Base-by-base conservation (phyloP, 768 basidiomycete species). In the Leccinum subtestaceum region DNA sequence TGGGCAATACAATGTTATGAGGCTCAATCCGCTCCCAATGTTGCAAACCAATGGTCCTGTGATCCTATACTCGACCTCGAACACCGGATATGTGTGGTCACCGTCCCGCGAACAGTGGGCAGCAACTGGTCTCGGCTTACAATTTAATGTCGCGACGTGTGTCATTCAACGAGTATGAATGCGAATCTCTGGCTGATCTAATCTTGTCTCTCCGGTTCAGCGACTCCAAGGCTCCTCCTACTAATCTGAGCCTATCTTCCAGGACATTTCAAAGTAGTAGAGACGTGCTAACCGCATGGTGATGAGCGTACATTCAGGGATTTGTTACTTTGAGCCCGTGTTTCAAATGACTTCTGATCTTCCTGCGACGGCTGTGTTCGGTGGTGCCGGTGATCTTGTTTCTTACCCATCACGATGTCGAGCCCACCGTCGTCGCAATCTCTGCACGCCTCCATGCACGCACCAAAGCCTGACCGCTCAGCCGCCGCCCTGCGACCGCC, bases 401-500 rank as follows among this genome's bases (percentile, higher is more conserved):
- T 57, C 51, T 52, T 45, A n/a, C 62, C n/a, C 57, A 62, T 45
- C 32, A 49, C 61, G 58, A 72, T 72, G 72, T 73, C 72, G 49
- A 71, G 71, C 53, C 71, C 71, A 40, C 67, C 75, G 49, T 60
- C 60, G 59, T 62, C 67, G 19, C 69, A 68, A 17, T 72, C 69
- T 25, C 19, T 74, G 40, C 66, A 74, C 12, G 60, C 73, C 11
- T 67, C 73, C 15, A 60, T 74, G 59, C 71, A 76, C 52, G 73
- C 66, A 2, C 70, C 76, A 49, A 78, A 76, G 62, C 69, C 76
- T 21, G 78, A 80, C 51, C 70, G 76, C 17, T 56, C 74, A n/a
- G 53, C 63, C 6, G 21, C 74, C 6, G 64, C 65, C 27, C 40
- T 67, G 27, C 83, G 89, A 23, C 77, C 86, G 17, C 89, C 89